Evolutionary conservation across 371 early-diverging fungal genomes (phyloP).

Genomic region (Haplosporangium sp.): DNA sequence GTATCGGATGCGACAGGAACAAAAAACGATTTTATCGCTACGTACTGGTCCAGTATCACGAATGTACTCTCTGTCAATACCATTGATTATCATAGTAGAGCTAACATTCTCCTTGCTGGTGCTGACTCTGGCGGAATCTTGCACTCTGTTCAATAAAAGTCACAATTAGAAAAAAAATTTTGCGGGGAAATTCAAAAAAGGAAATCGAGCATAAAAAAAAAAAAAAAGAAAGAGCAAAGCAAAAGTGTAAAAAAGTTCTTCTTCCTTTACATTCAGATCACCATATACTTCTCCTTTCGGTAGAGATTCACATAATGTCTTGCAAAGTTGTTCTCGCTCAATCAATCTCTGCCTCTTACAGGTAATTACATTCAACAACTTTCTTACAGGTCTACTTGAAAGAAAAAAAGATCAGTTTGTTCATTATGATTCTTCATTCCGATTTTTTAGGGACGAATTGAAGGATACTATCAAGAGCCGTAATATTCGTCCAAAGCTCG

Average conservation of each 20-base stretch:
- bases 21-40: conserved; percentile 7
- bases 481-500: conserved; percentile 83
- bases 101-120: conserved; percentile 17
- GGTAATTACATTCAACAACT: conserved; percentile 55
- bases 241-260: background rate
- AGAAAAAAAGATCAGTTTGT: background rate
- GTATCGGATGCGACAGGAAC: conserved; percentile 6
- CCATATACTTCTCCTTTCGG: too few relatives aligned
- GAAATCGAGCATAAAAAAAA: background rate
- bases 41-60: conserved; percentile 15
- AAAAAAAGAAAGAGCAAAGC: background rate
- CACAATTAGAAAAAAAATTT: conserved; percentile 1
- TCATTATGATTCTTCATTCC: background rate
- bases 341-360: conserved; percentile 70
- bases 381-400: background rate
- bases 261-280: background rate
- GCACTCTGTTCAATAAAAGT: conserved; percentile 10
- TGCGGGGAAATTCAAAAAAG: conserved; percentile 5
- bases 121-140: conserved; percentile 18
- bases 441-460: conserved; percentile 77
- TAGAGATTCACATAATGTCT: conserved; percentile 40
- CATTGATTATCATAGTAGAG: conserved; percentile 18
- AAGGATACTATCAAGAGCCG: conserved; percentile 80
- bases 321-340: conserved; percentile 75
- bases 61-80: conserved; percentile 20